Conservation (phyloP, 352 stramenopile genomes). For the Blastocystis sp. region DNA sequence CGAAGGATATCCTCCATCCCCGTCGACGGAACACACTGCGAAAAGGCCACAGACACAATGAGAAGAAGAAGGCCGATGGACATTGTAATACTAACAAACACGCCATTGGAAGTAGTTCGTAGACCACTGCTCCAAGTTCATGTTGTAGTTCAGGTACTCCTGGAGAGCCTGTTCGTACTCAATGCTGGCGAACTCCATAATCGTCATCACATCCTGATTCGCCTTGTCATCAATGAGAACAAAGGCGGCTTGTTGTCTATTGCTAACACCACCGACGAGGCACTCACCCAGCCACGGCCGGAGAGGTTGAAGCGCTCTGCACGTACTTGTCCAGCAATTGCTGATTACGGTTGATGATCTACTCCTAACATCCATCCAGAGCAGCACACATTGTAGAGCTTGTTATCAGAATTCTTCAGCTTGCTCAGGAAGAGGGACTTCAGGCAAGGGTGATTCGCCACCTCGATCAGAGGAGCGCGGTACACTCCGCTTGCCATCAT, state of each 20-base stretch:
- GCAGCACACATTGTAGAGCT: neutral
- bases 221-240: neutral
- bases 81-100: neutral
- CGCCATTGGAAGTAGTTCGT: neutral
- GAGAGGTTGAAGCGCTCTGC: neutral
- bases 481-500: neutral
- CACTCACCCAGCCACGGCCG: neutral
- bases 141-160: neutral
- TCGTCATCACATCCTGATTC: constrained; percentile 13
- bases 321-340: neutral
- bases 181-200: neutral
- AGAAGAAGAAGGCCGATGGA: neutral
- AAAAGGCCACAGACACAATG: neutral
- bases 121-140: constrained; percentile 19
- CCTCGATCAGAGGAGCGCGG: constrained; percentile 4
- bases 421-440: neutral
- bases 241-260: neutral
- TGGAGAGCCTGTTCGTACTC: neutral
- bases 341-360: constrained; percentile 1
- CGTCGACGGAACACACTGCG: neutral
- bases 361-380: neutral
- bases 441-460: neutral
- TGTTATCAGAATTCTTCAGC: neutral
- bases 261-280: neutral
- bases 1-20: neutral